phyloP scores from a whole-genome alignment of 2,329 filamentous ascomycete genomes.

The Setomelanomma holmii region DNA sequence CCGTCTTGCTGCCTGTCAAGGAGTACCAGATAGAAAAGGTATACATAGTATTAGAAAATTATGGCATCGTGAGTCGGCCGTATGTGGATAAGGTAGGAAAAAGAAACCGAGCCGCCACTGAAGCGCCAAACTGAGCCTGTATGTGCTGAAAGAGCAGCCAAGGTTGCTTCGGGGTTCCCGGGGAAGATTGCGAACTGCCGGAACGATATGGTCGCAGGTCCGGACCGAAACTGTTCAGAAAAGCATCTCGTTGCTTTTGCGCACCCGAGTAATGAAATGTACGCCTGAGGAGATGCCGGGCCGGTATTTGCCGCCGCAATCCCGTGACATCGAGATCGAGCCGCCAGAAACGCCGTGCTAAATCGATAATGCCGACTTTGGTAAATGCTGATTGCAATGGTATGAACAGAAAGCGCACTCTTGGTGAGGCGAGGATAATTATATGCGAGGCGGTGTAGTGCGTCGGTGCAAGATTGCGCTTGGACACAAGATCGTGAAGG shows the following conservation, averaged over 20 bases:
- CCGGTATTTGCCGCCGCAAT: conserved; percentile 31
- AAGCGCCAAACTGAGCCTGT: conserved; percentile 3
- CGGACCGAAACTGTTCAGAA: conserved; percentile 39
- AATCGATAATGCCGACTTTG: conserved; percentile 34
- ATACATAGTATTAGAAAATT: conserved; percentile 27
- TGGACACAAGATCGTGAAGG: conserved; percentile 7
- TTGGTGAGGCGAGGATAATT: conserved; percentile 8
- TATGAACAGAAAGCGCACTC: conserved; percentile 15
- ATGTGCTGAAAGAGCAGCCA: conserved; percentile 13
- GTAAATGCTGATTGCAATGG: conserved; percentile 15
- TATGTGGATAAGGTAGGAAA: not conserved
- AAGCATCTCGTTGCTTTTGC: conserved; percentile 41
- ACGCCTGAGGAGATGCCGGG: conserved; percentile 27
- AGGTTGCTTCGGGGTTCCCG: not conserved
- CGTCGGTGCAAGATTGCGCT: conserved; percentile 10
- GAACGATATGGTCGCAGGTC: conserved; percentile 30
- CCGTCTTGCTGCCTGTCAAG: conserved; percentile 9
- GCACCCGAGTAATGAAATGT: conserved; percentile 28
- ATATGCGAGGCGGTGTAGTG: not conserved
- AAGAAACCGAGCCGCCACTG: not conserved
- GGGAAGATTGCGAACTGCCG: conserved; percentile 2
- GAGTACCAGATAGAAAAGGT: conserved; percentile 30
- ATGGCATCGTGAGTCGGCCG: conserved; percentile 16
- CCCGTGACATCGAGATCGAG: conserved; percentile 24
- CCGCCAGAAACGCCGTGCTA: conserved; percentile 47